Evolutionary conservation across 768 basidiomycete species (phyloP).

Genomic region (Pisolithus orientalis): DNA sequence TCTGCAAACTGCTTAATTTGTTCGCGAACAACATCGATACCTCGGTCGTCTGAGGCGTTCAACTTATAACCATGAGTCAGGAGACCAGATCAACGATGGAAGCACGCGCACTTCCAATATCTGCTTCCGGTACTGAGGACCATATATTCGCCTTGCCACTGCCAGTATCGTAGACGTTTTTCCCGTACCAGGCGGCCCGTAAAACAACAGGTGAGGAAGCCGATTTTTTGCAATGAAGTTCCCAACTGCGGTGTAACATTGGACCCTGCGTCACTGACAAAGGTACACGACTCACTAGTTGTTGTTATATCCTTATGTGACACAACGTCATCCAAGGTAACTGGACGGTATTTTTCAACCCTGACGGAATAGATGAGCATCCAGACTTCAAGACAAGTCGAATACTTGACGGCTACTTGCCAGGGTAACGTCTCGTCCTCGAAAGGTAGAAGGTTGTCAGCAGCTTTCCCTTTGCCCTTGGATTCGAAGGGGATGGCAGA

Average conservation of each 20-base stretch:
- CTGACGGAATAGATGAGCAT: slow-evolving; percentile 33
- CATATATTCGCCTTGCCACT: slow-evolving; percentile 92
- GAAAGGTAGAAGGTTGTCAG: slow-evolving; percentile 33
- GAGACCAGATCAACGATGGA: neutral
- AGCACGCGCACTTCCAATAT: slow-evolving; percentile 72
- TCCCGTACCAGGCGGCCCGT: slow-evolving; percentile 97
- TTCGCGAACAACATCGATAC: slow-evolving; percentile 97
- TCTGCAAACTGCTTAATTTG: slow-evolving; percentile 99
- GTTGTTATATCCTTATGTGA: slow-evolving; percentile 93
- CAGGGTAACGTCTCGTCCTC: slow-evolving; percentile 78
- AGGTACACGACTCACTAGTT: slow-evolving; percentile 57
- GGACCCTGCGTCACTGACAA: neutral
- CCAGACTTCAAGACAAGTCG: neutral
- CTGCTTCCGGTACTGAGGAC: slow-evolving; percentile 77
- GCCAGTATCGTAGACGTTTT: slow-evolving; percentile 98
- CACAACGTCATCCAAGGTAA: slow-evolving; percentile 87
- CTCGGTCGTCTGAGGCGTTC: slow-evolving; percentile 97
- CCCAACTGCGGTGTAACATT: slow-evolving; percentile 57
- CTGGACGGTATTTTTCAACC: slow-evolving; percentile 98
- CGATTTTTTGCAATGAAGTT: slow-evolving; percentile 94
- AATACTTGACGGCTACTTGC: slow-evolving; percentile 36
- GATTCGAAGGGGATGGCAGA: slow-evolving; percentile 19
- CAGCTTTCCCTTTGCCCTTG: slow-evolving; percentile 71
- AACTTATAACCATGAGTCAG: slow-evolving; percentile 42
- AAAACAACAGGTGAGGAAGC: slow-evolving; percentile 91